phyloP scores from a whole-genome alignment of 805 yeast genomes.

The Cyberlindnera lachancei region DNA sequence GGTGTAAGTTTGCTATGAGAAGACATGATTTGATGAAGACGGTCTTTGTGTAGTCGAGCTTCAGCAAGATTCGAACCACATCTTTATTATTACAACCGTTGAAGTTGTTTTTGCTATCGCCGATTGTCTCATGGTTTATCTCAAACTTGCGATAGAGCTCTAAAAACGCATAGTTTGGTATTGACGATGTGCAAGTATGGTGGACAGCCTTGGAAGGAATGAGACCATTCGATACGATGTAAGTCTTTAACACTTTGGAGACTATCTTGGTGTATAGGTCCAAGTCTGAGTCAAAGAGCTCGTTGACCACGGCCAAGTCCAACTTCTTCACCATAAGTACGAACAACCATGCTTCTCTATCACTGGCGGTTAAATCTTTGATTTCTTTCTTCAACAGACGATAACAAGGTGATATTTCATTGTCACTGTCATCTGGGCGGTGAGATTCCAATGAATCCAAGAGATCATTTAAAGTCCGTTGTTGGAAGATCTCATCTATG shows the following conservation, averaged over 20 bases:
- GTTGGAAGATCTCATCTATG: background rate
- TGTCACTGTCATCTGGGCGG: no score
- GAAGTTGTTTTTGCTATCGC: background rate
- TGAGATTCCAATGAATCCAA: constrained; percentile 1
- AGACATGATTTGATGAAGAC: constrained; percentile 10
- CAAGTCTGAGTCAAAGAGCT: background rate
- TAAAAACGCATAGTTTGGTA: background rate
- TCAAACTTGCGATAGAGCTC: background rate
- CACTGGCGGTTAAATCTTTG: background rate
- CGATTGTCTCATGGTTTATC: background rate
- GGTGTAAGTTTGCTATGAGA: no score
- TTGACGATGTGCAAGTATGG: background rate
- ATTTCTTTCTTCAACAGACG: background rate
- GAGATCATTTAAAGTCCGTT: background rate
- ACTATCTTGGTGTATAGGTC: background rate
- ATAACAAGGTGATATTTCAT: background rate
- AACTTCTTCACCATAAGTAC: background rate
- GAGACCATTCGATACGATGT: background rate
- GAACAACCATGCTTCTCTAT: constrained; percentile 1
- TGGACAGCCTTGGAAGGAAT: no score
- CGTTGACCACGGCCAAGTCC: background rate
- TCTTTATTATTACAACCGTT: background rate
- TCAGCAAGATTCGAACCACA: background rate
- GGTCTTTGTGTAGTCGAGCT: constrained; percentile 1
- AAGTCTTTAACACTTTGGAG: constrained; percentile 1